These are phyloP conservation scores for Aureobasidium sp. DNA, from an alignment of 2,329 filamentous ascomycete species.

Conservation along the genomic window DNA sequence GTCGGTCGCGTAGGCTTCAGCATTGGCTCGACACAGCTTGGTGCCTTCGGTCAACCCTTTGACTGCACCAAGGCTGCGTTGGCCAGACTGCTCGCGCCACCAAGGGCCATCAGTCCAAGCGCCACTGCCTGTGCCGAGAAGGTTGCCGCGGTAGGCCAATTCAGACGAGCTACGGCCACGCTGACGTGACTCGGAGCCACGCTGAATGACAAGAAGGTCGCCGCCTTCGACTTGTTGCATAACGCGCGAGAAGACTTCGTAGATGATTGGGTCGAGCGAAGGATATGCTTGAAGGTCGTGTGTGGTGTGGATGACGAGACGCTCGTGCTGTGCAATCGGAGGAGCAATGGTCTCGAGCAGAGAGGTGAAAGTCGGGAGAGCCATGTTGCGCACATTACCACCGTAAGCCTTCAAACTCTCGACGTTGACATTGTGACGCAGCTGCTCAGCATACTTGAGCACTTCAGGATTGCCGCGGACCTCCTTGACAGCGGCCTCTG, in stretches of 20 bases:
- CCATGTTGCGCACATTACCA: conserved; percentile 81
- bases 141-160: conserved; percentile 47
- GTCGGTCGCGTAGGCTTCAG: conserved; percentile 79
- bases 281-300: conserved; percentile 94
- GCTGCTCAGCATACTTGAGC: conserved; percentile 90
- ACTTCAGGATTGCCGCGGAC: conserved; percentile 96
- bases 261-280: conserved; percentile 85
- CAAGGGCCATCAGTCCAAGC: conserved; percentile 94
- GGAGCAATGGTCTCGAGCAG: conserved; percentile 92
- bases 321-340: conserved; percentile 93
- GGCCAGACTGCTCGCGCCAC: conserved; percentile 65
- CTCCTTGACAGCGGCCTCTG: conserved; percentile 86
- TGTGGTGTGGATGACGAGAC: conserved; percentile 92
- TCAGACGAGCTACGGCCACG: conserved; percentile 55
- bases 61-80: conserved; percentile 72
- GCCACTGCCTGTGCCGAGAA: conserved; percentile 38
- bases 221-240: conserved; percentile 99
- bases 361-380: conserved; percentile 88
- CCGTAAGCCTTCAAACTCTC: conserved; percentile 68
- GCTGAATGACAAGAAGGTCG: conserved; percentile 87
- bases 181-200: conserved; percentile 72
- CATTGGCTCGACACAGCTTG: conserved; percentile 82
- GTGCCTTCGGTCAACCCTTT: conserved; percentile 78
- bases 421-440: conserved; percentile 67
- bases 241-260: conserved; percentile 84